phyloP scores from a whole-genome alignment of 179 eudicot species.

The Silene noctiflora region DNA sequence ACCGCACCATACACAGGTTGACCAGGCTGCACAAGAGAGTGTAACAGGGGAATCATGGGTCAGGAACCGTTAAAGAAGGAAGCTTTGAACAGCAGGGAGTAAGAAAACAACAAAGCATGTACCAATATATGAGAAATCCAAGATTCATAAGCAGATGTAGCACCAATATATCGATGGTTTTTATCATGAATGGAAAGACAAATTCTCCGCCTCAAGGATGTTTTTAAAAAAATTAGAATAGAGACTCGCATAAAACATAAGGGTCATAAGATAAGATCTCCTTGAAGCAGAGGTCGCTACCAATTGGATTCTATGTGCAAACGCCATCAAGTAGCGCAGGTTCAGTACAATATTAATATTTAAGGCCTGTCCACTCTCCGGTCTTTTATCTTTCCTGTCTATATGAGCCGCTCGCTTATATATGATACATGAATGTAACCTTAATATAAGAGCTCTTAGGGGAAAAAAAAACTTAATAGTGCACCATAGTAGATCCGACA shows the following conservation, averaged over 20 bases:
- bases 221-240: neutral
- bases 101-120: neutral
- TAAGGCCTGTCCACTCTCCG: too few species aligned
- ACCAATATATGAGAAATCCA: neutral
- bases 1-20: slow-evolving; percentile 25
- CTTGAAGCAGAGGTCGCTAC: too few species aligned
- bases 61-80: neutral
- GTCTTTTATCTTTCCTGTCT: too few species aligned
- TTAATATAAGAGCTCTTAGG: neutral
- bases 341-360: too few species aligned
- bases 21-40: slow-evolving; percentile 24
- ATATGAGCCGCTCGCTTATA: too few species aligned
- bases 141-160: neutral
- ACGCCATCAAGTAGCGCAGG: too few species aligned
- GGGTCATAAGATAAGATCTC: too few species aligned
- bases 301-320: too few species aligned
- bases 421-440: too few species aligned
- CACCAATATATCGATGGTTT: neutral
- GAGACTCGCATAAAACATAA: too few species aligned
- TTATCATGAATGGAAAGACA: neutral
- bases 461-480: neutral
- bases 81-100: neutral
- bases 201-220: neutral
- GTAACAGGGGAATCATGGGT: slow-evolving; percentile 10
- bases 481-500: slow-evolving; percentile 7